Conservation (phyloP, 257 asterid species). For the Gentiana macrophylla region DNA sequence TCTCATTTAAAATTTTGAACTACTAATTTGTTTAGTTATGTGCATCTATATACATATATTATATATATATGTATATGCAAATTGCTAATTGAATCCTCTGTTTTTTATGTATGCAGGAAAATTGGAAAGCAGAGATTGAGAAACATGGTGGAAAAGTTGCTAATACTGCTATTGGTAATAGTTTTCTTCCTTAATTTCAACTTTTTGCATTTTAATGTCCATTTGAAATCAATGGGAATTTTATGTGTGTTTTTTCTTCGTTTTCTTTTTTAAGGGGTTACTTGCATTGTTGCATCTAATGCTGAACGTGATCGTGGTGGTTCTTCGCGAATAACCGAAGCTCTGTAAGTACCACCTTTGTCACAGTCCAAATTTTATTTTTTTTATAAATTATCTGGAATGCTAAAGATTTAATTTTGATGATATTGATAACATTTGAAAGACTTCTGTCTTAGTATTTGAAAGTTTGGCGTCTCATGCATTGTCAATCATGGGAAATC, state of each 20-base stretch:
- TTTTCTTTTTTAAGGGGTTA: conserved; percentile 34
- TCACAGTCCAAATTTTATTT: neutral
- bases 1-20: no score
- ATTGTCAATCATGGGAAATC: no score
- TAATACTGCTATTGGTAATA: conserved; percentile 56
- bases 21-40: neutral
- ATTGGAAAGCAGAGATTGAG: conserved; percentile 71
- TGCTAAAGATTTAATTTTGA: no score
- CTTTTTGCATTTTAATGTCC: no score
- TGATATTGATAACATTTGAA: neutral
- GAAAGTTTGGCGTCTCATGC: neutral
- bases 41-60: neutral
- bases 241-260: neutral
- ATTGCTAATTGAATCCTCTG: neutral
- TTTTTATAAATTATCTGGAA: no score
- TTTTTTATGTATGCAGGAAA: conserved; percentile 34
- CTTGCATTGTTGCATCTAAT: conserved; percentile 58
- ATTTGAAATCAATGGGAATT: neutral
- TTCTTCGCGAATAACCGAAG: conserved; percentile 65
- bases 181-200: neutral
- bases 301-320: conserved; percentile 83
- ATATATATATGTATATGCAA: neutral
- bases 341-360: conserved; percentile 33
- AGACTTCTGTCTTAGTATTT: neutral
- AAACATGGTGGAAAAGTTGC: conserved; percentile 66